These are phyloP conservation scores for Phytophthora boehmeriae DNA, from an alignment of 352 stramenopile species.

Conservation along the genomic window DNA sequence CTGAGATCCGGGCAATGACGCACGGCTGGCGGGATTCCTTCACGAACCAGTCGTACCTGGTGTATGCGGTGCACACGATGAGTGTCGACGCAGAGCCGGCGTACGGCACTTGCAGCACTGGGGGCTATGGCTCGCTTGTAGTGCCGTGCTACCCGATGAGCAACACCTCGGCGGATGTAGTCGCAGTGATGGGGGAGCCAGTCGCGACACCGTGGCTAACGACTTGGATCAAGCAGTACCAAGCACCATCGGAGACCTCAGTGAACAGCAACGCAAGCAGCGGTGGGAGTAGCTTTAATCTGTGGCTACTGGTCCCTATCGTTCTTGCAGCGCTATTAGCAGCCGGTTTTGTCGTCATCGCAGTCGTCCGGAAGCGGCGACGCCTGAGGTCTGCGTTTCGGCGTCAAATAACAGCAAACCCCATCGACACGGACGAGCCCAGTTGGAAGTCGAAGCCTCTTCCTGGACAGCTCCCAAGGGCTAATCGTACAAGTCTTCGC, in stretches of 20 bases:
- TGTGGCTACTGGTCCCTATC: constrained; percentile 32
- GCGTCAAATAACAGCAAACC: constrained; percentile 17
- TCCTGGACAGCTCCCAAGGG: constrained; percentile 16
- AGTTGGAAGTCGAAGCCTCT: constrained; percentile 24
- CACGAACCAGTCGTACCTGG: constrained; percentile 32
- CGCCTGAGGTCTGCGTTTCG: constrained; percentile 18
- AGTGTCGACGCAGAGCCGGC: constrained; percentile 22
- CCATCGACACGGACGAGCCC: constrained; percentile 12
- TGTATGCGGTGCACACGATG: constrained; percentile 41
- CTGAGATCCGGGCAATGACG: constrained; percentile 26
- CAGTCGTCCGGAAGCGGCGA: constrained; percentile 26
- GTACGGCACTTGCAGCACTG: constrained; percentile 34
- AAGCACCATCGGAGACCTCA: constrained; percentile 10
- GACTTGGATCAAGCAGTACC: constrained; percentile 38
- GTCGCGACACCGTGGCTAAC: constrained; percentile 31
- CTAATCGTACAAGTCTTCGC: constrained; percentile 28
- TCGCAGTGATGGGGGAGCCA: constrained; percentile 28
- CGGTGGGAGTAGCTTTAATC: constrained; percentile 19
- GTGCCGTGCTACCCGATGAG: constrained; percentile 44
- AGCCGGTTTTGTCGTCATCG: constrained; percentile 14
- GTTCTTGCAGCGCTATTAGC: constrained; percentile 9
- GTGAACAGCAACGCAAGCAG: constrained; percentile 23
- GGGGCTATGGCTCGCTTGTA: constrained; percentile 40
- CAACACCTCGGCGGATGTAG: constrained; percentile 28
- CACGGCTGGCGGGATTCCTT: constrained; percentile 34